A percentile compares a stretch with the other conserved stretches of the same genome.
Evolutionary conservation across 306 rosid species (phyloP).

Genomic region (Sesbania bispinosa): DNA sequence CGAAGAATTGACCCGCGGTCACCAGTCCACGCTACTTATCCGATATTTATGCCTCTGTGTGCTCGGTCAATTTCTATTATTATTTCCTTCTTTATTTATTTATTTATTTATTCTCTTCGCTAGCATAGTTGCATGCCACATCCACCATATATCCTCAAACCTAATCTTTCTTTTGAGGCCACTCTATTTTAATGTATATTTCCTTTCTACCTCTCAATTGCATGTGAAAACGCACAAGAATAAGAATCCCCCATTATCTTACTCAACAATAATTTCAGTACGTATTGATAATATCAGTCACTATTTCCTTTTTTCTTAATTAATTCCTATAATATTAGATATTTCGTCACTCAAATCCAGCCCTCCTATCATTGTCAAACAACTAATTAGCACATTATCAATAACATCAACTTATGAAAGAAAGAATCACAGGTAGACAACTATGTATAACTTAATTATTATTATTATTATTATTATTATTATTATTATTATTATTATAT

Average conservation of each 20-base stretch:
- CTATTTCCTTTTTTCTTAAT: not conserved
- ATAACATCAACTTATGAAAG: not conserved
- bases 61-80: not conserved
- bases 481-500: too few species aligned
- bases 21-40: constrained; percentile 29
- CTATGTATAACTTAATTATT: too few species aligned
- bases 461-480: too few species aligned
- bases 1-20: constrained; percentile 32
- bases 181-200: constrained; percentile 1
- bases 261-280: not conserved
- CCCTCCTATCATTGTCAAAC: constrained; percentile 1
- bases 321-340: not conserved
- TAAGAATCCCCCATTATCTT: not conserved
- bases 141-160: not conserved
- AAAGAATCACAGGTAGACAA: not conserved
- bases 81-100: not conserved
- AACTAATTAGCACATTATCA: not conserved
- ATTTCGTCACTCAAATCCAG: not conserved
- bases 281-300: too few species aligned
- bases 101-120: not conserved
- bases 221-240: constrained; percentile 18
- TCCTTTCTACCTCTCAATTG: constrained; percentile 2
- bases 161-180: not conserved
- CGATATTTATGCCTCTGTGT: not conserved
- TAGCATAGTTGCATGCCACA: constrained; percentile 4